Evolutionary conservation across 2,329 filamentous ascomycete genomes (phyloP), one percentile per base, ranked within the genome.

Genomic region (Trichothecium roseum): DNA sequence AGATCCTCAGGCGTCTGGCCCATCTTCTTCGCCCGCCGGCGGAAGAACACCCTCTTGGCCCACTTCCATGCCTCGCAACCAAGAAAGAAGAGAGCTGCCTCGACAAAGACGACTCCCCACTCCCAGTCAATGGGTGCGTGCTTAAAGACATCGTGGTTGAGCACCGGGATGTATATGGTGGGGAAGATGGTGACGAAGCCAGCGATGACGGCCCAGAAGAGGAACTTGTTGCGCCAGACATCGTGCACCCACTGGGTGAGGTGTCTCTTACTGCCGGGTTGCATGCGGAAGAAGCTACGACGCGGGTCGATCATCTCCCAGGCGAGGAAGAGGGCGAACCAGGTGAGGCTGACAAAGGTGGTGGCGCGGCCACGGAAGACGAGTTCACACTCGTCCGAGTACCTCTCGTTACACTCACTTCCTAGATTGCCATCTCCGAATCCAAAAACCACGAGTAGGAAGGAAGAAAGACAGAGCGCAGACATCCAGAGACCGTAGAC

Each of bases 231-330:
- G 39, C 73, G 62, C 77, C 78, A 81, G 18, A 81, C 66, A 41
- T 82, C 76, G 34, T 65, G 43, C 40, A 78, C 68, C 78, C 78
- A 83, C 44, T 81, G 73, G 0, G 73, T 77, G 41, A 78, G 71
- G 48, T 75, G 73, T 31, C 57, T 62, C 45, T 71, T 74, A 35
- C 69, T 73, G 36, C 64, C 63, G 5, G 79, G 76, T 45, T 81
- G 69, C 75, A 84, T 81, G 46, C 72, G 68, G 68, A 85, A 85
- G 60, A 85, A 81, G 5, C 72, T 78, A 34, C 77, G 71, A 18
- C 81, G 74, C 61, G 81, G 69, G 42, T 81, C 68, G 40, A 84
- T 64, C 69, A 84, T 80, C 49, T 85, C 79, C 81, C 81, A 85
- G 1, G 81, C 81, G 8, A 84, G 67, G 61, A 85, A 82, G 17